Percentiles rank a stretch among this genome's conserved stretches.
phyloP scores from a whole-genome alignment of 1,139 yeast species.

The Zygosaccharomyces pseudobailii region DNA sequence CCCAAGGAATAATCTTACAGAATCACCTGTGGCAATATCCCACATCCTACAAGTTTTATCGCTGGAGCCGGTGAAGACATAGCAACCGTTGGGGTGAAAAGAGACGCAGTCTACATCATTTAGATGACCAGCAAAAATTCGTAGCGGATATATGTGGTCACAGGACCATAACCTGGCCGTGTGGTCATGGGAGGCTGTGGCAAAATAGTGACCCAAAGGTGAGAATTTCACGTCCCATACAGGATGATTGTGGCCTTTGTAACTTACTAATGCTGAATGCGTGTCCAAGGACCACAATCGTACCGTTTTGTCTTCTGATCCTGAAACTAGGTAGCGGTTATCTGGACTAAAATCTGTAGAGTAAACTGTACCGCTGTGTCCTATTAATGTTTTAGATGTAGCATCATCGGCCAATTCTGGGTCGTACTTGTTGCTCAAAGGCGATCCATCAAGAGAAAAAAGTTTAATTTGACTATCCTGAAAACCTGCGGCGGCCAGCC shows the following conservation, averaged over 20 bases:
- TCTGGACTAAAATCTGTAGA: constrained; percentile 91
- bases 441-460: constrained; percentile 91
- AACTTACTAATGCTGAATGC: constrained; percentile 81
- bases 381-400: constrained; percentile 58
- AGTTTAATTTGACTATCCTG: constrained; percentile 85
- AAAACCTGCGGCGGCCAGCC: constrained; percentile 89
- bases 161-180: constrained; percentile 98
- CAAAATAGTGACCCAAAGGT: constrained; percentile 95
- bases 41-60: constrained; percentile 97
- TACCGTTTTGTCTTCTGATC: constrained; percentile 89
- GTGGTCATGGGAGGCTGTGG: constrained; percentile 95
- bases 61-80: constrained; percentile 89
- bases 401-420: constrained; percentile 15
- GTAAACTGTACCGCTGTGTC: constrained; percentile 93
- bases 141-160: constrained; percentile 91
- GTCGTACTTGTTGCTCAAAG: constrained; percentile 38
- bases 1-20: constrained; percentile 92
- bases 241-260: constrained; percentile 94
- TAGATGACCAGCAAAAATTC: constrained; percentile 96
- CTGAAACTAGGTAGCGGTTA: constrained; percentile 69
- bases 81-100: constrained; percentile 95
- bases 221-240: constrained; percentile 96
- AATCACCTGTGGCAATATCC: constrained; percentile 87
- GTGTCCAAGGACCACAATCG: constrained; percentile 94
- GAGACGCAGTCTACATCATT: constrained; percentile 94